A percentile compares a stretch with the other conserved stretches of the same genome.
Conservation (phyloP, 148 eudicot genomes). For the Amaranthus cruentus region DNA sequence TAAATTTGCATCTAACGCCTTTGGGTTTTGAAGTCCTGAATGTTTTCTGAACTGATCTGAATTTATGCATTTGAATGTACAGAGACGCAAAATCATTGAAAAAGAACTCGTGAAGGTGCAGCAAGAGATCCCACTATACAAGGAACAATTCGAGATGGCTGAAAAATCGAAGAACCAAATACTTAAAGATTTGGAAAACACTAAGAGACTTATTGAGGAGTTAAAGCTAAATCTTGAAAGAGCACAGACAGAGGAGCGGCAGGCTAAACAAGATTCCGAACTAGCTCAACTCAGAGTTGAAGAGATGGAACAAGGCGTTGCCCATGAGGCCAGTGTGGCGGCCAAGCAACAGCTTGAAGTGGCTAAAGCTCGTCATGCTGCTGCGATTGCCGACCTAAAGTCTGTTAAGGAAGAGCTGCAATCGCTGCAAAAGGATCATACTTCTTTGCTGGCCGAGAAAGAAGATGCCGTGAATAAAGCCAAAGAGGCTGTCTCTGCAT, state of each 20-base stretch:
- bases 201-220: conserved; percentile 85
- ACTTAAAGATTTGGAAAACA: conserved; percentile 73
- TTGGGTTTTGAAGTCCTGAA: neutral
- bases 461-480: conserved; percentile 70
- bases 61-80: conserved; percentile 17
- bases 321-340: conserved; percentile 82
- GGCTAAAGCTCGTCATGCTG: conserved; percentile 59
- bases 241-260: conserved; percentile 78
- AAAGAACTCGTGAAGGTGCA: conserved; percentile 63
- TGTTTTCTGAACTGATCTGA: neutral
- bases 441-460: conserved; percentile 50
- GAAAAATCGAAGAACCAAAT: conserved; percentile 59
- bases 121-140: conserved; percentile 71
- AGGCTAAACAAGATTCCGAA: conserved; percentile 93
- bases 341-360: conserved; percentile 94
- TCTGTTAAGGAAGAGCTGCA: conserved; percentile 52
- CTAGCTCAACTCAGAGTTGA: conserved; percentile 82
- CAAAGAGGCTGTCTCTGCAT: conserved; percentile 53
- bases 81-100: conserved; percentile 68
- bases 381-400: conserved; percentile 64
- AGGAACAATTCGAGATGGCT: conserved; percentile 62
- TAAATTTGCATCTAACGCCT: neutral
- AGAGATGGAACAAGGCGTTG: conserved; percentile 94
- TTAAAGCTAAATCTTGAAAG: conserved; percentile 83
- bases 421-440: conserved; percentile 50